These are phyloP conservation scores for Neopestalotiopsis sp. DNA, from an alignment of 2,329 filamentous ascomycete species.

Conservation along the genomic window DNA sequence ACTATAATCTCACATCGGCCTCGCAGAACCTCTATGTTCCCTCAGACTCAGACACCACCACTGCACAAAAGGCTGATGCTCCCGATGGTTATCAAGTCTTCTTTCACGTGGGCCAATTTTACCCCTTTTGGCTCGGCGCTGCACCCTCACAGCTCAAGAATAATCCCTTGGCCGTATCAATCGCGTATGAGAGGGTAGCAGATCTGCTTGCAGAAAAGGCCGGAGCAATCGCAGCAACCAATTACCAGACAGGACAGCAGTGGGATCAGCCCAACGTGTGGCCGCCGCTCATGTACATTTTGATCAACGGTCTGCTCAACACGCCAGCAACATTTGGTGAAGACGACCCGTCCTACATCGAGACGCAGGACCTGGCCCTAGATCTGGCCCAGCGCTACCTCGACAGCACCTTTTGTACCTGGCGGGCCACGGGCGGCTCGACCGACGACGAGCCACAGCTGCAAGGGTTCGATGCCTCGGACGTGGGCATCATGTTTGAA, in stretches of 20 bases:
- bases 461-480: constrained; percentile 45
- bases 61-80: constrained; percentile 47
- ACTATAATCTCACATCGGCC: constrained; percentile 68
- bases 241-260: constrained; percentile 65
- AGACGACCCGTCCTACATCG: constrained; percentile 57
- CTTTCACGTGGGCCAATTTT: constrained; percentile 66
- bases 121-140: constrained; percentile 73
- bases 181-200: constrained; percentile 58
- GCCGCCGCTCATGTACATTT: constrained; percentile 69
- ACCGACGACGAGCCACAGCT: constrained; percentile 58
- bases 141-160: constrained; percentile 61
- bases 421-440: constrained; percentile 69
- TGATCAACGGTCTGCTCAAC: constrained; percentile 66
- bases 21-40: constrained; percentile 61
- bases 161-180: constrained; percentile 62
- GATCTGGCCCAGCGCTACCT: constrained; percentile 68
- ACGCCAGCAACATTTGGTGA: constrained; percentile 60
- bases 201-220: constrained; percentile 54
- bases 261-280: constrained; percentile 76
- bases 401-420: constrained; percentile 72
- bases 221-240: constrained; percentile 68
- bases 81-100: constrained; percentile 61
- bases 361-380: constrained; percentile 60
- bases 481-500: constrained; percentile 70
- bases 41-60: constrained; percentile 49